Base-by-base conservation (phyloP, 2,329 filamentous ascomycete species). In the Moelleriella libera region DNA sequence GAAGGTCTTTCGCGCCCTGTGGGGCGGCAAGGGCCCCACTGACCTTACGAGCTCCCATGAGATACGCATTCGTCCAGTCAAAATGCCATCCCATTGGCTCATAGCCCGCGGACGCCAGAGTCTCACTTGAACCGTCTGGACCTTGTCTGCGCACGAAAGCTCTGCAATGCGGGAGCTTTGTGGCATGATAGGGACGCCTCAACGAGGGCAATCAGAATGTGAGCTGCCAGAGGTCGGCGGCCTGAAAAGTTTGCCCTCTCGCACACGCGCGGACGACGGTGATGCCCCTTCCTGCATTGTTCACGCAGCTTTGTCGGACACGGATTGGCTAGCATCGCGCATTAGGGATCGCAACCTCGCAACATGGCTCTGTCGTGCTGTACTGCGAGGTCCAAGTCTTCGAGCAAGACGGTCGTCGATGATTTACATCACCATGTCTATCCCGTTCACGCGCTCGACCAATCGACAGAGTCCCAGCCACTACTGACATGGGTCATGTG, bases 401-500 rank as follows among this genome's bases (percentile, higher is more conserved):
- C 11, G 28, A n/a, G 21, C 14, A n/a, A 34, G 10, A 45, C 39
- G 30, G 9, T 28, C 11, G 14, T 6, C 6, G 29, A 28, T 14
- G 34, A 39, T 7, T 28, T 30, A 34, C 34, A 44, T 8, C 30
- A 45, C n/a, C 41, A 45, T 32, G 45, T 50, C 11, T 50, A 47
- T 32, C 47, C 49, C 6, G 21, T 50, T 9, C 49, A 48, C 46
- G 14, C 14, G n/a, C 34, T 50, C 21, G 47, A 48, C 12, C 49
- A 48, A 32, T 41, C 45, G 14, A 47, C 30, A 8, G 28, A 43
- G 28, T 32, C 29, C 12, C 42, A 50, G 34, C 44, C 40, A 40
- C 40, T 50, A 34, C 34, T 46, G 9, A 50, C 49, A 7, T 50
- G 49, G 49, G 49, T 50, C 12, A 40, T 50, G 47, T 48, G 49